Conservation (phyloP, 2,329 filamentous ascomycete species). For the Penicillium paneum region DNA sequence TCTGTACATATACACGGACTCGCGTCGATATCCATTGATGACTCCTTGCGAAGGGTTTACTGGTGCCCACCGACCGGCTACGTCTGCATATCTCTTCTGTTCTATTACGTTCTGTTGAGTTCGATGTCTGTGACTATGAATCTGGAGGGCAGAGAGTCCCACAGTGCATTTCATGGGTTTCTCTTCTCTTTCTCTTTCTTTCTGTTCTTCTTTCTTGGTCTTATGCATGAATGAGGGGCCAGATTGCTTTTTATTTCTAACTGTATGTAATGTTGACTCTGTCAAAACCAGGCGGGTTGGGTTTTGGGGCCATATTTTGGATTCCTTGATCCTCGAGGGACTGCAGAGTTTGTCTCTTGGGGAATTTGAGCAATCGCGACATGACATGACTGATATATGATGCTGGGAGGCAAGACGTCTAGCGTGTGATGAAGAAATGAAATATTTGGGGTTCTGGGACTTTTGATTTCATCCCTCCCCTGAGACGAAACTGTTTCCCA, state of each 20-base stretch:
- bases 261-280: constrained; percentile 27
- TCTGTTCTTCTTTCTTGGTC: constrained; percentile 10
- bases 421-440: constrained; percentile 21
- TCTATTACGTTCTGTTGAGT: neutral
- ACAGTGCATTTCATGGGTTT: neutral
- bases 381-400: constrained; percentile 20
- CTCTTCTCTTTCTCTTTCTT: constrained; percentile 6
- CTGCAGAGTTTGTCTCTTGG: constrained; percentile 4
- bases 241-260: constrained; percentile 8
- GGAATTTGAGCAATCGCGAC: constrained; percentile 11
- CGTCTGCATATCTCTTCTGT: constrained; percentile 4
- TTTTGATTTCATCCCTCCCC: neutral
- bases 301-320: constrained; percentile 6
- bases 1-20: constrained; percentile 35
- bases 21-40: constrained; percentile 16
- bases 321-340: neutral
- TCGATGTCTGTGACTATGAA: constrained; percentile 1
- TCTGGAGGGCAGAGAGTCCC: neutral
- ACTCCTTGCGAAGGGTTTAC: neutral
- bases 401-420: constrained; percentile 9
- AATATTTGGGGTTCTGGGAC: constrained; percentile 9
- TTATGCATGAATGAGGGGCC: constrained; percentile 6
- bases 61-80: neutral
- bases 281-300: constrained; percentile 6
- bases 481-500: neutral